Evolutionary conservation across 768 basidiomycete genomes (phyloP), one percentile per base, ranked within the genome.

Genomic region (Gelatoporia subvermispora): DNA sequence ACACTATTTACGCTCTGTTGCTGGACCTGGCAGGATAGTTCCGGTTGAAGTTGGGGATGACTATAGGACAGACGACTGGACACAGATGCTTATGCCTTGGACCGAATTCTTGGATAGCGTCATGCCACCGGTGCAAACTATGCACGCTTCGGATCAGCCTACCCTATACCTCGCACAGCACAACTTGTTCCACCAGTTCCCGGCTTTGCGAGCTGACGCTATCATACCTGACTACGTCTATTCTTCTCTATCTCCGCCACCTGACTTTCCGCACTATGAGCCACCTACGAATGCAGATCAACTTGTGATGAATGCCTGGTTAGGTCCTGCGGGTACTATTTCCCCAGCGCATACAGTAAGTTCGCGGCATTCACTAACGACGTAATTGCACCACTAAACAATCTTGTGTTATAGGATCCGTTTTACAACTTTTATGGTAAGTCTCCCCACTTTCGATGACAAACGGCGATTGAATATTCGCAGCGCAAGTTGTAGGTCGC

Each of bases 401-500:
- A 17, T 17, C 20, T n/a, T 28, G 23, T 46, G 43, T 52, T 47
- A 22, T 50, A 95, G 92, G 95, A 99, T 61, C 94, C 94, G 3
- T 96, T 84, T 67, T 90, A 80, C 69, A 99, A 99, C 64, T 76
- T 86, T 53, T 98, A 90, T 64, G 82, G 93, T 93, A 66, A 54
- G 73, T 58, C 13, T 8, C 10, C 15, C 18, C 11, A 5, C 22
- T 21, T 23, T 20, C 43, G 8, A 40, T 43, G 3, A 18, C 13
- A n/a, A n/a, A 31, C 13, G 28, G 7, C 11, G 20, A 36, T 11
- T 51, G 13, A 52, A 31, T 17, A 17, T 15, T n/a, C 10, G 42
- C 56, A 93, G 93, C 85, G 0, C 96, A 98, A 71, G 77, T 96
- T 5, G 84, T 89, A 13, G 95, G 96, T 22, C 67, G 72, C 23